phyloP scores from a whole-genome alignment of 768 basidiomycete species.

The Mycena haematopus region DNA sequence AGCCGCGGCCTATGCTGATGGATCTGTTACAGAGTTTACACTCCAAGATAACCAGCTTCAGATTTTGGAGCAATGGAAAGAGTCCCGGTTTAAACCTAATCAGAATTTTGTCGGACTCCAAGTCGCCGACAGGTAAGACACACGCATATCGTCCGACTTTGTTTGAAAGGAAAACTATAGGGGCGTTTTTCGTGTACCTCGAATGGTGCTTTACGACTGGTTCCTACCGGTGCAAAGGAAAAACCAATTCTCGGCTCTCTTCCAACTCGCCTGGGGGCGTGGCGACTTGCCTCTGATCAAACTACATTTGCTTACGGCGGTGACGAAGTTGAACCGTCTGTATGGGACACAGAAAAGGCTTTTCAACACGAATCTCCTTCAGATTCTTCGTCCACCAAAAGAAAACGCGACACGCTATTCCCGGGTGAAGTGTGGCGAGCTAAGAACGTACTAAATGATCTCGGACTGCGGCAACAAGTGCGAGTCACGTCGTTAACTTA shows the following conservation, averaged over 20 bases:
- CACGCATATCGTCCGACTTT: background rate
- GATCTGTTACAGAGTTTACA: slow-evolving; percentile 53
- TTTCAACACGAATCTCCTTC: slow-evolving; percentile 38
- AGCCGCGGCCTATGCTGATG: slow-evolving; percentile 68
- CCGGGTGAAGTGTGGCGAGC: slow-evolving; percentile 85
- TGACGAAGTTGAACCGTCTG: slow-evolving; percentile 83
- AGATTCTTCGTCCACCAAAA: slow-evolving; percentile 49
- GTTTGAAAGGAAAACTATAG: slow-evolving; percentile 39
- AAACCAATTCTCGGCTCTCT: slow-evolving; percentile 47
- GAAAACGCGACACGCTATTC: slow-evolving; percentile 67
- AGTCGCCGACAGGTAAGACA: slow-evolving; percentile 50
- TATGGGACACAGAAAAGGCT: slow-evolving; percentile 74
- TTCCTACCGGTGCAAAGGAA: slow-evolving; percentile 38
- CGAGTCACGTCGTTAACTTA: slow-evolving; percentile 75
- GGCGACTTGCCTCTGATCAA: slow-evolving; percentile 61
- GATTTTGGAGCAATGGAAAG: slow-evolving; percentile 62
- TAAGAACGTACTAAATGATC: slow-evolving; percentile 85
- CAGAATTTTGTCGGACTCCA: slow-evolving; percentile 70
- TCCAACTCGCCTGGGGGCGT: slow-evolving; percentile 73
- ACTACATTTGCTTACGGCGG: slow-evolving; percentile 81
- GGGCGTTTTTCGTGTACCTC: slow-evolving; percentile 74
- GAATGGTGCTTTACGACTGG: slow-evolving; percentile 72
- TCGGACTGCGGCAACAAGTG: slow-evolving; percentile 80
- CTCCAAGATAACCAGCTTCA: slow-evolving; percentile 52
- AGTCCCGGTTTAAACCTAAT: slow-evolving; percentile 58